Percentiles rank a stretch among this genome's conserved stretches.
phyloP scores from a whole-genome alignment of 2,329 filamentous ascomycete species.

The Colletotrichum sp. region DNA sequence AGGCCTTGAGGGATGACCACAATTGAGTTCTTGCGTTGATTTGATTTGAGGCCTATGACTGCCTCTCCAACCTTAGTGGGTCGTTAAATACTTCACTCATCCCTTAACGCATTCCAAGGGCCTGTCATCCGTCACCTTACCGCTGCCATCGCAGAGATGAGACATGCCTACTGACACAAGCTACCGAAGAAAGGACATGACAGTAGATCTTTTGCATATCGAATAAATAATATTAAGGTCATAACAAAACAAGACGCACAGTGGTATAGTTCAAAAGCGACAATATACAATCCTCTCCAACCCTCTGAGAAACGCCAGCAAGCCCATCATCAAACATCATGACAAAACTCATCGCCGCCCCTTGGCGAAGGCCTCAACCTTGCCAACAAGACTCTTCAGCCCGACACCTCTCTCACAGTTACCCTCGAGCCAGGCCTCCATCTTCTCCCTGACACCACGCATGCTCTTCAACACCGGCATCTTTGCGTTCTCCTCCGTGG shows the following conservation, averaged over 20 bases:
- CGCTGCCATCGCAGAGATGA: too few relatives aligned
- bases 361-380: conserved; percentile 59
- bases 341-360: conserved; percentile 28
- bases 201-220: neutral
- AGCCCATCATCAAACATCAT: conserved; percentile 4
- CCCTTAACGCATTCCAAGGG: rapidly evolving
- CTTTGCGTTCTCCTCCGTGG: conserved; percentile 65
- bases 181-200: too few relatives aligned
- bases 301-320: neutral
- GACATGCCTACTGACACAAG: too few relatives aligned
- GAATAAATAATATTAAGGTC: neutral
- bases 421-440: conserved; percentile 82
- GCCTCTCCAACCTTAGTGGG: too few relatives aligned
- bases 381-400: conserved; percentile 72
- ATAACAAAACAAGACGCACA: neutral
- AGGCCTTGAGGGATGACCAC: neutral
- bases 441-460: conserved; percentile 71
- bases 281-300: neutral
- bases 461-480: conserved; percentile 79
- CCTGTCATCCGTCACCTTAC: neutral
- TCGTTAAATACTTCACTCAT: neutral
- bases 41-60: too few relatives aligned
- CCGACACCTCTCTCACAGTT: conserved; percentile 84
- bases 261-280: conserved; percentile 11
- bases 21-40: too few relatives aligned